These are phyloP conservation scores for Pyrus bretschneideri DNA, from an alignment of 306 rosid species.

Conservation along the genomic window DNA sequence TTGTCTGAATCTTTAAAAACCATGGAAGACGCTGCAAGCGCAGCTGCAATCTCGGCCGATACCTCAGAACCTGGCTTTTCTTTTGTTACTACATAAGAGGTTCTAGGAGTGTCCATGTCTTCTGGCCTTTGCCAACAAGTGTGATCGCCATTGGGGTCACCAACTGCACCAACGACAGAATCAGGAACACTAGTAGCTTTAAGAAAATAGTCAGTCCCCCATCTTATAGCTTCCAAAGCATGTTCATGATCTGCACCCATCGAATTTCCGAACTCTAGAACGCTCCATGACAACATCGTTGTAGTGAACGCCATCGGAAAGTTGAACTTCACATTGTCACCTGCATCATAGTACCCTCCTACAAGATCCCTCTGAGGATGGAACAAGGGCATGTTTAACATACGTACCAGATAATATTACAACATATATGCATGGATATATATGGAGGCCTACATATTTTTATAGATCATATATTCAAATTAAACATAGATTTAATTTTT, in stretches of 20 bases:
- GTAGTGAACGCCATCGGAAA: not conserved
- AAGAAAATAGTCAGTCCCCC: conserved; percentile 36
- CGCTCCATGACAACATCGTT: not conserved
- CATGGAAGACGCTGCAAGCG: conserved; percentile 48
- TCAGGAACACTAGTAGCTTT: conserved; percentile 35
- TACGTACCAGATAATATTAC: too few relatives aligned
- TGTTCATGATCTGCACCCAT: conserved; percentile 27
- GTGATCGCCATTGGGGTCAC: conserved; percentile 38
- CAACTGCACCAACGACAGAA: conserved; percentile 29
- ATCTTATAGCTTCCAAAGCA: conserved; percentile 31
- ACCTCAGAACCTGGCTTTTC: conserved; percentile 39
- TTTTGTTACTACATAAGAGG: conserved; percentile 21
- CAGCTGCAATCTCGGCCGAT: conserved; percentile 37
- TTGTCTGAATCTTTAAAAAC: not conserved
- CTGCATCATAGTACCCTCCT: too few relatives aligned
- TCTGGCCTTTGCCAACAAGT: conserved; percentile 35
- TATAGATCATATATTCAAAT: too few relatives aligned
- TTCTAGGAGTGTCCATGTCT: conserved; percentile 47
- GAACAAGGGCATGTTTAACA: too few relatives aligned
- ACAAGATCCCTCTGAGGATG: too few relatives aligned
- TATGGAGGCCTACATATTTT: too few relatives aligned
- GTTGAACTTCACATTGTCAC: too few relatives aligned
- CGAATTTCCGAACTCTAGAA: not conserved
- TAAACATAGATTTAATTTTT: too few relatives aligned
- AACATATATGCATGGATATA: too few relatives aligned